Conservation (phyloP, 305 asterid genomes). For the Withania somnifera region DNA sequence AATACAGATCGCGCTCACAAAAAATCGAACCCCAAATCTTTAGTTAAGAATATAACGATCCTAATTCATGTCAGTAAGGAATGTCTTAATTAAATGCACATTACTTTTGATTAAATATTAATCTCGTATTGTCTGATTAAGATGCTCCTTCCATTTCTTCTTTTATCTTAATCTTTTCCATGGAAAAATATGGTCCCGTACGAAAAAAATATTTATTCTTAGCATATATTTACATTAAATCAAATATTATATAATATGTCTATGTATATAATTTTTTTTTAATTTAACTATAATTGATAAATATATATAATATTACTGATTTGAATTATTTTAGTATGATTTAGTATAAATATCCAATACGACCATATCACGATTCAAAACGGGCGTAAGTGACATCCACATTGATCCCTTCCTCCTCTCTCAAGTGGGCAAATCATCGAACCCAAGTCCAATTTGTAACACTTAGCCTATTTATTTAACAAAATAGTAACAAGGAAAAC, state of each 20-base stretch:
- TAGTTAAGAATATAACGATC: no score
- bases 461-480: no score
- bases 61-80: neutral
- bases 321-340: neutral
- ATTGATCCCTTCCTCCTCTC: no score
- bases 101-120: slow-evolving; percentile 2
- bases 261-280: neutral
- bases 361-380: no score
- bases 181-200: slow-evolving; percentile 10
- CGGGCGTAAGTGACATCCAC: no score
- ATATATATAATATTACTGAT: neutral
- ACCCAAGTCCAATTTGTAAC: no score
- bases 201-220: neutral
- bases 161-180: slow-evolving; percentile 27
- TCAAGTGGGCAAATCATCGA: no score
- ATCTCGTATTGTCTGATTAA: slow-evolving; percentile 24
- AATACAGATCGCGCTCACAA: no score
- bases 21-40: no score
- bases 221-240: neutral
- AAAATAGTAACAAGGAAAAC: no score
- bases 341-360: neutral
- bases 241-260: neutral
- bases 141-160: slow-evolving; percentile 33
- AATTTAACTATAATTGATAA: neutral
- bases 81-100: slow-evolving; percentile 9